These are phyloP conservation scores for Exophiala spinifera DNA, from an alignment of 2,329 filamentous ascomycete genomes.

Conservation along the genomic window DNA sequence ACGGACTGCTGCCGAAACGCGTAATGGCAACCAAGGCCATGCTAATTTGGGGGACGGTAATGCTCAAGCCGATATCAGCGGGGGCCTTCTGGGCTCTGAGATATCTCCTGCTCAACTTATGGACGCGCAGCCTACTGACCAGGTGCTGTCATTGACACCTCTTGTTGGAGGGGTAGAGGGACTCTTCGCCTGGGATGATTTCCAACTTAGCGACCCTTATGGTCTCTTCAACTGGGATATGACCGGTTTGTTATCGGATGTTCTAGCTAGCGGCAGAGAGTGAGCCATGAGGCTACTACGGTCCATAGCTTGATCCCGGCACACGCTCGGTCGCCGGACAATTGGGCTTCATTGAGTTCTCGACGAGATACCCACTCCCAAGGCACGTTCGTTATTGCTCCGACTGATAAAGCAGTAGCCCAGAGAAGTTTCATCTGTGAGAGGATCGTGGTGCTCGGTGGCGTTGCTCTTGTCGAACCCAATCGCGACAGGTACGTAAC, in stretches of 20 bases:
- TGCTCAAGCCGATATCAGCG: too few relatives aligned
- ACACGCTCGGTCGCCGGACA: constrained; percentile 15
- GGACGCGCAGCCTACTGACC: not conserved
- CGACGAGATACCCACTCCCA: constrained; percentile 16
- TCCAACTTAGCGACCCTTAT: constrained; percentile 4
- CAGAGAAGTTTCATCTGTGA: constrained; percentile 11
- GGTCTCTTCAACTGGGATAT: constrained; percentile 9
- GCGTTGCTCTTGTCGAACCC: constrained; percentile 19
- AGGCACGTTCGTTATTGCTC: constrained; percentile 24
- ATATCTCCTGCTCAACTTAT: not conserved
- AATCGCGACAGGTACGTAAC: constrained; percentile 22
- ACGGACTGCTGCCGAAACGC: not conserved
- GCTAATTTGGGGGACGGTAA: too few relatives aligned
- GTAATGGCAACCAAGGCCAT: not conserved
- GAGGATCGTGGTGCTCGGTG: constrained; percentile 21
- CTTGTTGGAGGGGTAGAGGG: not conserved
- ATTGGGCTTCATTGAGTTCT: constrained; percentile 24
- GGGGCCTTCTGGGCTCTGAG: not conserved
- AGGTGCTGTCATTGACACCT: not conserved
- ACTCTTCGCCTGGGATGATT: constrained; percentile 2
- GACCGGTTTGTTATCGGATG: constrained; percentile 8
- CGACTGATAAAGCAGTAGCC: not conserved
- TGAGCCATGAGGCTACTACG: too few relatives aligned
- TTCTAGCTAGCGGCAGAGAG: not conserved
- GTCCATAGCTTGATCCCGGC: constrained; percentile 15